These are phyloP conservation scores for Pistacia integerrima DNA, from an alignment of 345 rosid genomes.

Conservation along the genomic window DNA sequence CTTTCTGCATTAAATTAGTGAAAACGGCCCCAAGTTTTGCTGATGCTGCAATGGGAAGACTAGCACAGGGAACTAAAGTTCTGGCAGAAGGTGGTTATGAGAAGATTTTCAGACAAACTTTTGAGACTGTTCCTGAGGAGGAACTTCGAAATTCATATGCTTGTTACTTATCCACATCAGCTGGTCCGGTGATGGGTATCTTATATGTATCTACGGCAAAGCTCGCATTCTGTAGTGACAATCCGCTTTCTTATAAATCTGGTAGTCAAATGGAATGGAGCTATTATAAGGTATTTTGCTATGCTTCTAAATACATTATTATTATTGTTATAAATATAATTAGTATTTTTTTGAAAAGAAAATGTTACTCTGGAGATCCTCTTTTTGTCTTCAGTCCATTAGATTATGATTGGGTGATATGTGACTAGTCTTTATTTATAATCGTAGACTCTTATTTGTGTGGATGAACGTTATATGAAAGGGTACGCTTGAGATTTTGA, in stretches of 20 bases:
- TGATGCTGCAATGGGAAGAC: conserved; percentile 86
- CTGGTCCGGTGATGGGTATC: conserved; percentile 87
- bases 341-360: conserved; percentile 3
- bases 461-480: neutral
- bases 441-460: neutral
- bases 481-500: neutral
- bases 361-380: neutral
- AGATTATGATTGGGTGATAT: neutral
- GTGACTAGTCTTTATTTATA: neutral
- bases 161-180: conserved; percentile 80
- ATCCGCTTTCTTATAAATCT: conserved; percentile 67
- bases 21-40: conserved; percentile 78
- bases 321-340: too few species aligned
- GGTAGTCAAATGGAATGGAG: conserved; percentile 70
- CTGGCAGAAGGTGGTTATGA: conserved; percentile 85
- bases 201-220: conserved; percentile 67
- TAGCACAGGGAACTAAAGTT: conserved; percentile 78
- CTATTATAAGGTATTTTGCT: conserved; percentile 63
- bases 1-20: conserved; percentile 39
- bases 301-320: conserved; percentile 7
- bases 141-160: conserved; percentile 59
- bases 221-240: conserved; percentile 75
- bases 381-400: neutral
- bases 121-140: conserved; percentile 78
- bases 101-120: conserved; percentile 71